Conservation (phyloP, 148 eudicot species). For the Polygonum maritimum region DNA sequence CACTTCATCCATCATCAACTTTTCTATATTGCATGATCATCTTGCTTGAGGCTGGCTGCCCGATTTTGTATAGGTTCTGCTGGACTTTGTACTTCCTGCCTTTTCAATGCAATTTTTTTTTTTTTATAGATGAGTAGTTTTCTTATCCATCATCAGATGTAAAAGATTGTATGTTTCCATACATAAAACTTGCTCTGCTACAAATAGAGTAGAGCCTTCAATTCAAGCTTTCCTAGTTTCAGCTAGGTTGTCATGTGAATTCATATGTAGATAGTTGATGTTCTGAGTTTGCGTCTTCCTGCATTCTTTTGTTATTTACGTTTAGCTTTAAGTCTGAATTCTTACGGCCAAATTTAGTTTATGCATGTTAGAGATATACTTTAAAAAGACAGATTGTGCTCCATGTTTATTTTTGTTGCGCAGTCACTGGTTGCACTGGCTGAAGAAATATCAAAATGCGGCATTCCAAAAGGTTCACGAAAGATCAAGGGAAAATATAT, state of each 20-base stretch:
- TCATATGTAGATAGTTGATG: neutral
- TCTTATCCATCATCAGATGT: too few species aligned
- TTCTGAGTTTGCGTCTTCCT: neutral
- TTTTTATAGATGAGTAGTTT: too few species aligned
- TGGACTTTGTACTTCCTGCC: too few species aligned
- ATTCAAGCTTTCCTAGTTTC: neutral
- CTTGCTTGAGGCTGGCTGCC: too few species aligned
- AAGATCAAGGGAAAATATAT: constrained; percentile 85
- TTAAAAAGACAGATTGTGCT: neutral
- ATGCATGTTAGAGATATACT: neutral
- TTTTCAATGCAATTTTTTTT: too few species aligned
- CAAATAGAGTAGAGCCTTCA: neutral
- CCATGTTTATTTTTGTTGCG: constrained; percentile 2
- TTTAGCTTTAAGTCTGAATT: neutral
- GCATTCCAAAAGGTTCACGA: constrained; percentile 68
- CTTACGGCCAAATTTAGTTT: neutral
- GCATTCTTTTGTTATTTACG: neutral
- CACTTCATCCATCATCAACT: neutral
- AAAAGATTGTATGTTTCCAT: too few species aligned
- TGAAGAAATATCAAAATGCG: constrained; percentile 59
- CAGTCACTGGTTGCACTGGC: constrained; percentile 74
- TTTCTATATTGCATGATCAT: neutral
- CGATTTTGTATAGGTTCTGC: too few species aligned
- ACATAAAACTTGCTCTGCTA: neutral
- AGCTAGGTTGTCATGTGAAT: neutral